These are phyloP conservation scores for Tulasnella sp. DNA, from an alignment of 768 basidiomycete genomes.

Conservation along the genomic window DNA sequence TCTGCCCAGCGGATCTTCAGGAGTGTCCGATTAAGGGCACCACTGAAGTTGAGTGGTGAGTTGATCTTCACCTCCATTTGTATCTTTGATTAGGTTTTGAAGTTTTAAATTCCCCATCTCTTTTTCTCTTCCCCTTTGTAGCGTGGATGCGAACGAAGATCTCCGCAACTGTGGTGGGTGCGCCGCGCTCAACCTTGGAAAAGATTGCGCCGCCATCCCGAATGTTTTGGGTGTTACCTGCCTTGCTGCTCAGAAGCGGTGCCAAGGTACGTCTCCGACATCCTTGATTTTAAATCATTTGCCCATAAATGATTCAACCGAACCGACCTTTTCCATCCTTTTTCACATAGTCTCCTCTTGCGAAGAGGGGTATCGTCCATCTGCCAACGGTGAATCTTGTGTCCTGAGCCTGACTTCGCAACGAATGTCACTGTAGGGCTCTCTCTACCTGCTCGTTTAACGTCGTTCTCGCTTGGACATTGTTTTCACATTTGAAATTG, in stretches of 20 bases:
- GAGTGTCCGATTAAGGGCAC: conserved; percentile 45
- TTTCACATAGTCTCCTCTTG: neutral
- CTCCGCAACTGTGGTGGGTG: conserved; percentile 72
- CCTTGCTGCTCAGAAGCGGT: conserved; percentile 28
- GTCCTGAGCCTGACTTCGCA: neutral
- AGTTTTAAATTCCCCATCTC: no score
- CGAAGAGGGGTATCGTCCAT: neutral
- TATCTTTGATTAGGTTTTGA: no score
- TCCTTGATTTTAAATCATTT: no score
- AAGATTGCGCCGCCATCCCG: conserved; percentile 58
- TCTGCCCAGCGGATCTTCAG: conserved; percentile 44
- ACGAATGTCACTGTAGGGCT: no score
- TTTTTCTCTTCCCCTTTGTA: no score
- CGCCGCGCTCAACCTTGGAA: conserved; percentile 43
- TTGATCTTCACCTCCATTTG: no score
- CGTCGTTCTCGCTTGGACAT: no score
- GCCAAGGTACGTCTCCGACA: conserved; percentile 2
- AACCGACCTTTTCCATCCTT: neutral
- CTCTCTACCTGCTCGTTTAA: no score
- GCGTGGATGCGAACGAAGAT: conserved; percentile 48
- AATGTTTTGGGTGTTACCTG: conserved; percentile 66
- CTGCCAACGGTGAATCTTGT: neutral
- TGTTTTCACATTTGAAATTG: no score
- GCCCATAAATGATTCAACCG: neutral
- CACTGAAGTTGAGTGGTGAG: conserved; percentile 42